Conservation (phyloP, 2,329 filamentous ascomycete species). For the Xylariaceae sp. region DNA sequence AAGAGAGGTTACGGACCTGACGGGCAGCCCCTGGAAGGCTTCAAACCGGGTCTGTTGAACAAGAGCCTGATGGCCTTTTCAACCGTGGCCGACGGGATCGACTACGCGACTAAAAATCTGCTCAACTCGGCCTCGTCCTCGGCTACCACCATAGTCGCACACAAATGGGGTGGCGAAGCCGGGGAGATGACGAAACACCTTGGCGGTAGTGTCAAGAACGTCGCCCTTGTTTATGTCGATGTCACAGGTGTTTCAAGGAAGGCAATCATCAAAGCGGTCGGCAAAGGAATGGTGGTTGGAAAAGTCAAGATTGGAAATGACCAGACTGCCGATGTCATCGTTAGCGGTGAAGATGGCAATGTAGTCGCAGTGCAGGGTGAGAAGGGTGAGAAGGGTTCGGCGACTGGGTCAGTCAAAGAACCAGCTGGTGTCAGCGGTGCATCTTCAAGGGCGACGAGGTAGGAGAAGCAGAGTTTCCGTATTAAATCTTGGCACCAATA, state of each 20-base stretch:
- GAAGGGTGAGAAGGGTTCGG: slow-evolving; percentile 18
- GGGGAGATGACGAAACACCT: slow-evolving; percentile 70
- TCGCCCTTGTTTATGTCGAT: slow-evolving; percentile 95
- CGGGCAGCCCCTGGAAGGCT: slow-evolving; percentile 57
- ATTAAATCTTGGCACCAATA: too few species aligned
- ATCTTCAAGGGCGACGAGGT: slow-evolving; percentile 17
- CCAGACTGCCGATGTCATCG: slow-evolving; percentile 48
- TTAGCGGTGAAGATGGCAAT: slow-evolving; percentile 53
- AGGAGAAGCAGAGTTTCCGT: slow-evolving; percentile 5
- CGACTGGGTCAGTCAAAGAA: slow-evolving; percentile 14
- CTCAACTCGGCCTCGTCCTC: slow-evolving; percentile 69
- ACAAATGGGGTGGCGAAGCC: slow-evolving; percentile 83
- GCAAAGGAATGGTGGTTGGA: slow-evolving; percentile 91
- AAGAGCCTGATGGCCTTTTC: slow-evolving; percentile 96
- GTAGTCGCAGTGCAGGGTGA: slow-evolving; percentile 14
- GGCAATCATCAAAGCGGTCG: slow-evolving; percentile 89
- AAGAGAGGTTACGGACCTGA: slow-evolving; percentile 62
- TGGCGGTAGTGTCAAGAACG: slow-evolving; percentile 87
- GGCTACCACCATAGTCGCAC: slow-evolving; percentile 81
- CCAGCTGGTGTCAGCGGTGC: slow-evolving; percentile 19
- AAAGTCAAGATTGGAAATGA: slow-evolving; percentile 70
- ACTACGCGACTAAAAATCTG: slow-evolving; percentile 75
- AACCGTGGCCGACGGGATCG: slow-evolving; percentile 88
- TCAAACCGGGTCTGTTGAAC: slow-evolving; percentile 90
- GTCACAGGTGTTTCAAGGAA: slow-evolving; percentile 85